A percentile compares a stretch with the other conserved stretches of the same genome.
phyloP scores from a whole-genome alignment of 2,329 filamentous ascomycete genomes.

The Cladophialophora exuberans region DNA sequence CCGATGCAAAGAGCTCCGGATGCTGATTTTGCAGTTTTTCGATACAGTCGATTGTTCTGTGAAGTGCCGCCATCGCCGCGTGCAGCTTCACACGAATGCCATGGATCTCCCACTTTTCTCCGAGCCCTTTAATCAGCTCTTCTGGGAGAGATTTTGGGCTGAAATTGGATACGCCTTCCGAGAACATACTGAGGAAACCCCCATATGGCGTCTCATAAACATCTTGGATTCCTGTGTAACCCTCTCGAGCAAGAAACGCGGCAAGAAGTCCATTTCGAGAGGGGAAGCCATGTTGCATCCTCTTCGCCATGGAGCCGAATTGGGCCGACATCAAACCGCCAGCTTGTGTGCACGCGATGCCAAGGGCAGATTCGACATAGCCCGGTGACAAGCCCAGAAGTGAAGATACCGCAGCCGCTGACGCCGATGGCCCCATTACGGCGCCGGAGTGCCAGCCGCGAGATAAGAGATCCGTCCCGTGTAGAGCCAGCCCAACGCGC shows the following conservation, averaged over 20 bases:
- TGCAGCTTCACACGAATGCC: constrained; percentile 45
- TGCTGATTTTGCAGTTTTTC: constrained; percentile 38
- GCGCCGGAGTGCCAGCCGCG: constrained; percentile 48
- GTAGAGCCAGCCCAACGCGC: constrained; percentile 42
- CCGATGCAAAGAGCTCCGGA: constrained; percentile 30
- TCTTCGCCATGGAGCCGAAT: constrained; percentile 49
- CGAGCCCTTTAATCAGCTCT: constrained; percentile 40
- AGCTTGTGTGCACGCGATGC: constrained; percentile 47
- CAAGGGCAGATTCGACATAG: constrained; percentile 42
- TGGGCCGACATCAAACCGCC: constrained; percentile 48
- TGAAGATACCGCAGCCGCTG: constrained; percentile 39
- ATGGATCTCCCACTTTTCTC: constrained; percentile 42
- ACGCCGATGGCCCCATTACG: constrained; percentile 44
- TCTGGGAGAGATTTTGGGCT: constrained; percentile 34
- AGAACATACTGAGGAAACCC: constrained; percentile 48
- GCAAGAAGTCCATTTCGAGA: constrained; percentile 48
- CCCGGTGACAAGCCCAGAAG: constrained; percentile 38
- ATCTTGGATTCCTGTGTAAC: constrained; percentile 48
- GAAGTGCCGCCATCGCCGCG: constrained; percentile 42
- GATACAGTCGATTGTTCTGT: constrained; percentile 43
- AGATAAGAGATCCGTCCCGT: constrained; percentile 44
- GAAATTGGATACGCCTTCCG: constrained; percentile 35
- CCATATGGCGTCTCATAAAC: constrained; percentile 48
- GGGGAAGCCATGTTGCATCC: constrained; percentile 53
- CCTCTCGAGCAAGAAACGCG: constrained; percentile 42